Evolutionary conservation across 176 grass and related monocot species (phyloP), one percentile per base, ranked within the genome.

Genomic region (Zoysia pacifica): DNA sequence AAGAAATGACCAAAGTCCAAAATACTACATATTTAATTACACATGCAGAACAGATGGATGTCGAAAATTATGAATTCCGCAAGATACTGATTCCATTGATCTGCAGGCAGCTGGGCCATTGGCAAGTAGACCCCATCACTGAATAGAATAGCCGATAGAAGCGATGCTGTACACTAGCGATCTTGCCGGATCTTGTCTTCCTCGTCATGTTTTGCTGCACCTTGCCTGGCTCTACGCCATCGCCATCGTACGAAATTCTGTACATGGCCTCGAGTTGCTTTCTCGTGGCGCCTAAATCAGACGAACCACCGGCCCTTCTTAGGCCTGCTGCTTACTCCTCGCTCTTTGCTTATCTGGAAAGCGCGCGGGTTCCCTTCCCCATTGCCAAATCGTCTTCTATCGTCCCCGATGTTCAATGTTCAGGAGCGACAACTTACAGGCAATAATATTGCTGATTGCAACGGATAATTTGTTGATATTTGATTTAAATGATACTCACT

Each of bases 211-310:
- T 49, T 47, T 47, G n/a, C 67, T 35, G 28, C 28, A 36, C 40
- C 62, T 40, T 65, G 18, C 11, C 44, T 48, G 2, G 9, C 66
- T 48, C 19, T 1, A 47, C 8, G 3, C 70, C 6, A 73, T 55
- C 70, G 8, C 70, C 70, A 73, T 73, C 38, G 16, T 40, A 41
- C 16, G 11, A 20, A 5, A 36, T n/a, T 36, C 67, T n/a, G 35
- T 46, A 70, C 69, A 72, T 16, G 70, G 39, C 11, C 48, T 40
- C 11, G 35, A 63, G 56, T 76, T 48, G 4, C 59, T 76, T 63
- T 76, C 74, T 62, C 44, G 74, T 48, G n/a, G 54, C 54, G 54
- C 54, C 16, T 43, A 59, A 45, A 74, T 51, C 49, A 54, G 28
- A 68, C 44, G 69, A 16, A 39, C 48, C 20, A 69, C 44, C 7